These are phyloP conservation scores for Cyberlindnera bimundalis DNA, from an alignment of 805 yeast species.

Conservation along the genomic window DNA sequence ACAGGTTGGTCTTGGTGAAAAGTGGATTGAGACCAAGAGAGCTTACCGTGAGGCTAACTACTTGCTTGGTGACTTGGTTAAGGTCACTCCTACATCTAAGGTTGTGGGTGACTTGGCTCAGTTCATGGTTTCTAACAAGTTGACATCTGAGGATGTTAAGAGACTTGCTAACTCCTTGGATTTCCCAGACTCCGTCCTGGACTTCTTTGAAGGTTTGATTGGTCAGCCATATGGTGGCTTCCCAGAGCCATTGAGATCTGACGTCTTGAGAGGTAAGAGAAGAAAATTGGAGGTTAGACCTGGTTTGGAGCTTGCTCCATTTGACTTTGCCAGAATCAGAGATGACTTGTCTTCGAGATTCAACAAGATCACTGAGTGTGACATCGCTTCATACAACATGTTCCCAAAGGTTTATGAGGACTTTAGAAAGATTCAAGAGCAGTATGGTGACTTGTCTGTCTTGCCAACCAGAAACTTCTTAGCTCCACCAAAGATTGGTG, in stretches of 20 bases:
- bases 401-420: slow-evolving; percentile 96
- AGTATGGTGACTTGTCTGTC: slow-evolving; percentile 90
- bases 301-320: slow-evolving; percentile 84
- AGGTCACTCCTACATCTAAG: slow-evolving; percentile 99
- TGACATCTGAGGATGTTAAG: slow-evolving; percentile 78
- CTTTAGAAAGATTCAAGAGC: slow-evolving; percentile 67
- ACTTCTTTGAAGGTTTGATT: slow-evolving; percentile 98
- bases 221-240: slow-evolving; percentile 99
- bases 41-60: slow-evolving; percentile 90
- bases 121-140: slow-evolving; percentile 95
- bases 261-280: slow-evolving; percentile 88
- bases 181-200: slow-evolving; percentile 98
- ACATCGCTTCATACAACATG: slow-evolving; percentile 95
- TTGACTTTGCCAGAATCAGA: slow-evolving; percentile 68
- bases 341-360: slow-evolving; percentile 74
- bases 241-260: slow-evolving; percentile 98
- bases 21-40: slow-evolving; percentile 94
- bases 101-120: slow-evolving; percentile 99
- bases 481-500: slow-evolving; percentile 82
- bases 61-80: slow-evolving; percentile 92
- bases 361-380: slow-evolving; percentile 78
- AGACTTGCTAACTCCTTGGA: slow-evolving; percentile 87
- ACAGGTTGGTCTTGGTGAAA: slow-evolving; percentile 95
- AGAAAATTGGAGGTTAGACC: slow-evolving; percentile 87
- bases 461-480: slow-evolving; percentile 90